phyloP scores from a whole-genome alignment of 1,139 yeast species.

The Kodamaea fungicola region DNA sequence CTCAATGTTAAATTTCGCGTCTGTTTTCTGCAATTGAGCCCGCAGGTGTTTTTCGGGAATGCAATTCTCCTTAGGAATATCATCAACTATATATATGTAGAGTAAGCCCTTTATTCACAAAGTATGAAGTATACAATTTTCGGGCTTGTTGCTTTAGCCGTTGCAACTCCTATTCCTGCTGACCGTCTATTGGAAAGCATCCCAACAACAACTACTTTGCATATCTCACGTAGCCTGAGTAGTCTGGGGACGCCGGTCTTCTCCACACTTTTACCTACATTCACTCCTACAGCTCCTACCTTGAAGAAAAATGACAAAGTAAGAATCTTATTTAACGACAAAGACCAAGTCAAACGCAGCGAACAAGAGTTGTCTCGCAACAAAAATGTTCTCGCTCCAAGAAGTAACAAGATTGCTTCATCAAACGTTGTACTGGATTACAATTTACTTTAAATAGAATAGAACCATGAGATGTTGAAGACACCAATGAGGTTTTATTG shows the following conservation, averaged over 20 bases:
- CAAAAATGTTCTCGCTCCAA: constrained; percentile 2
- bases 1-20: too few relatives aligned
- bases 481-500: too few relatives aligned
- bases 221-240: neutral
- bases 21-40: too few relatives aligned
- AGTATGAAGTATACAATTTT: constrained; percentile 6
- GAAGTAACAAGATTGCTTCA: neutral
- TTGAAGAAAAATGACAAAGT: constrained; percentile 10
- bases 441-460: constrained; percentile 1
- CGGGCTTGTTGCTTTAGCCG: constrained; percentile 2
- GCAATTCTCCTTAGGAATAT: too few relatives aligned
- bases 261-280: constrained; percentile 18
- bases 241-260: constrained; percentile 11
- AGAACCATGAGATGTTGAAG: too few relatives aligned
- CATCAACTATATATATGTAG: too few relatives aligned
- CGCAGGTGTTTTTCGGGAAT: too few relatives aligned
- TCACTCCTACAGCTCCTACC: constrained; percentile 15
- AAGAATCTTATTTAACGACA: constrained; percentile 15
- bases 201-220: neutral
- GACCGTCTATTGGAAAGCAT: constrained; percentile 18
- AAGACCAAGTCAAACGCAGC: constrained; percentile 4
- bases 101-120: neutral
- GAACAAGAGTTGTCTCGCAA: neutral
- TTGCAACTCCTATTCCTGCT: constrained; percentile 27
- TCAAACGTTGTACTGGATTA: constrained; percentile 1